Conservation (phyloP, 2,329 filamentous ascomycete genomes). For the Elsinoe perseae region DNA sequence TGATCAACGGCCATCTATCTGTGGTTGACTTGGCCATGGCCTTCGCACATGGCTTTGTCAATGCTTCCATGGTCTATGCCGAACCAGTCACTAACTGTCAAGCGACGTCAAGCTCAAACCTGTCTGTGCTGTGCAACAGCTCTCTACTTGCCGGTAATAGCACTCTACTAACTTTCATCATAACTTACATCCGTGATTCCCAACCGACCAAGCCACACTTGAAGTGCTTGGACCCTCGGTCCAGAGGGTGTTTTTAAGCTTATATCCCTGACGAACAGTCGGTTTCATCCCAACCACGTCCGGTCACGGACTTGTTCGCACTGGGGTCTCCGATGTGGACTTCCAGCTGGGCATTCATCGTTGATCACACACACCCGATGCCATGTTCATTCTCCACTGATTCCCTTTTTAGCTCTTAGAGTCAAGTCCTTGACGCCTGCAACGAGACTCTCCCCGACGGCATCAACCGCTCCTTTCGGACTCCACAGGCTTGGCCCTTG, state of each 20-base stretch:
- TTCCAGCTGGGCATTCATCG: background rate
- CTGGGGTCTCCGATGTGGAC: slow-evolving; percentile 3
- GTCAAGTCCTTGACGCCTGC: slow-evolving; percentile 16
- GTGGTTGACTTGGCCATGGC: background rate
- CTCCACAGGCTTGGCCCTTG: slow-evolving; percentile 67
- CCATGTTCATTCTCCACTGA: slow-evolving; percentile 11
- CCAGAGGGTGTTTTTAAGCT: slow-evolving; percentile 4
- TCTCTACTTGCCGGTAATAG: background rate
- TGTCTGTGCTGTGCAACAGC: slow-evolving; percentile 11
- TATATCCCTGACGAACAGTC: slow-evolving; percentile 6
- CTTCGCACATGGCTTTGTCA: background rate
- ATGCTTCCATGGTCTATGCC: background rate
- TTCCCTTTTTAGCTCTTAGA: slow-evolving; percentile 14
- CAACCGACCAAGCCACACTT: slow-evolving; percentile 6
- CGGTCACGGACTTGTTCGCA: background rate
- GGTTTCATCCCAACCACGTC: slow-evolving; percentile 6
- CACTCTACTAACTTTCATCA: background rate
- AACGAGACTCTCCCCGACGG: slow-evolving; percentile 59
- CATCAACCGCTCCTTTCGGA: slow-evolving; percentile 84
- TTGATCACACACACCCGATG: background rate
- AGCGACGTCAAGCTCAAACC: slow-evolving; percentile 8
- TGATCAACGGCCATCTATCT: background rate
- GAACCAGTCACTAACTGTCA: background rate
- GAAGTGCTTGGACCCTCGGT: slow-evolving; percentile 4
- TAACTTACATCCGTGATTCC: background rate